These are phyloP conservation scores for Sporothrix inflata DNA, from an alignment of 2,329 filamentous ascomycete genomes.

Conservation along the genomic window DNA sequence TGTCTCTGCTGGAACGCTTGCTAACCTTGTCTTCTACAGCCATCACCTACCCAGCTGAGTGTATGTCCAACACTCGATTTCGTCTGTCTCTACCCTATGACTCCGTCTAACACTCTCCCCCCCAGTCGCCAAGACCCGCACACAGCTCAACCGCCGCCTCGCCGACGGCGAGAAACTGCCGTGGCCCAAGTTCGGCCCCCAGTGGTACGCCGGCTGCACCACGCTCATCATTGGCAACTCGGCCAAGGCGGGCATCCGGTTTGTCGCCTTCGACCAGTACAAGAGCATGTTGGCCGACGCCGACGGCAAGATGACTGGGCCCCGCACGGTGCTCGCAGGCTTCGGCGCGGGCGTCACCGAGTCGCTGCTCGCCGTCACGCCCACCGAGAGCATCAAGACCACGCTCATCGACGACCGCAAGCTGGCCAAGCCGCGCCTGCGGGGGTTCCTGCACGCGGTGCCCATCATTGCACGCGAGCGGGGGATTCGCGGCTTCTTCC, in stretches of 20 bases:
- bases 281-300: constrained; percentile 80
- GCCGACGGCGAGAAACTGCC: constrained; percentile 83
- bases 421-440: constrained; percentile 78
- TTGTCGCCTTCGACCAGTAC: constrained; percentile 95
- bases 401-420: constrained; percentile 98
- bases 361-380: constrained; percentile 89
- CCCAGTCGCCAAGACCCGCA: constrained; percentile 87
- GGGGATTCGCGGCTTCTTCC: constrained; percentile 90
- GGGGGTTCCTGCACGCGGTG: constrained; percentile 88
- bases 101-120: constrained; percentile 19
- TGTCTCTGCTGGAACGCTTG: constrained; percentile 21
- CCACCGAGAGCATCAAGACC: constrained; percentile 98
- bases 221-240: constrained; percentile 97
- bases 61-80: constrained; percentile 52
- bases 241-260: constrained; percentile 91
- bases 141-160: constrained; percentile 86
- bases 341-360: constrained; percentile 96
- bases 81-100: no score
- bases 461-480: constrained; percentile 85
- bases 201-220: constrained; percentile 98
- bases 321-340: constrained; percentile 86
- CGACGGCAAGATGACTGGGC: constrained; percentile 86
- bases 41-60: constrained; percentile 94
- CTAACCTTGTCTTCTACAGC: constrained; percentile 47
- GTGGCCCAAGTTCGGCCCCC: constrained; percentile 88